phyloP scores from a whole-genome alignment of 768 basidiomycete species.

The Mycena venus region DNA sequence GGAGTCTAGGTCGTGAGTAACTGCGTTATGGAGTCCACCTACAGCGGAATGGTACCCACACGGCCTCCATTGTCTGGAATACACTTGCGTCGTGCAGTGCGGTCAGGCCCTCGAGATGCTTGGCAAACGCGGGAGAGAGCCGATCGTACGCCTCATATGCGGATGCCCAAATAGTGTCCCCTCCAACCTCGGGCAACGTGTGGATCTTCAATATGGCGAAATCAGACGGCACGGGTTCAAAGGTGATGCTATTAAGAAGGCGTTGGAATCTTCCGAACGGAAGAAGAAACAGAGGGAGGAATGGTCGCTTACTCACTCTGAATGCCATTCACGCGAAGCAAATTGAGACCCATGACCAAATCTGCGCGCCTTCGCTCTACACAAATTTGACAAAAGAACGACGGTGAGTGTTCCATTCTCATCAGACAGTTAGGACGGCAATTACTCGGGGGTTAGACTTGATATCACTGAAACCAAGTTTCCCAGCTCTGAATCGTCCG shows the following conservation, averaged over 20 bases:
- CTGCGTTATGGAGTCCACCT: not conserved
- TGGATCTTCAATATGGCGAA: conserved; percentile 43
- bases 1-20: not conserved
- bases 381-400: conserved; percentile 4
- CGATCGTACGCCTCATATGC: conserved; percentile 57
- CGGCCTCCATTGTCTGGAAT: not conserved
- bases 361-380: conserved; percentile 5
- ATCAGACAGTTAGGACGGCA: conserved; percentile 5
- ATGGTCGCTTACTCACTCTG: conserved; percentile 37
- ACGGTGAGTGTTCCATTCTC: conserved; percentile 2
- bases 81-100: conserved; percentile 50
- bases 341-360: conserved; percentile 9
- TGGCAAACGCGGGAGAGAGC: conserved; percentile 52
- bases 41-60: not conserved
- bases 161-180: conserved; percentile 8
- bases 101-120: conserved; percentile 59
- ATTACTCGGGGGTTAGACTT: conserved; percentile 10
- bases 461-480: conserved; percentile 54
- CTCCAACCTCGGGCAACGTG: conserved; percentile 41
- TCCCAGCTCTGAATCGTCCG: conserved; percentile 50
- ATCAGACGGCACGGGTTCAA: conserved; percentile 60
- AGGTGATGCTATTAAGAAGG: conserved; percentile 47
- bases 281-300: not conserved
- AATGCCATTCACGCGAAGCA: conserved; percentile 20
- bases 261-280: not conserved